Percentiles rank a stretch among this genome's conserved stretches.
phyloP scores from a whole-genome alignment of 2,329 filamentous ascomycete species.

The Ramichloridium luteum region DNA sequence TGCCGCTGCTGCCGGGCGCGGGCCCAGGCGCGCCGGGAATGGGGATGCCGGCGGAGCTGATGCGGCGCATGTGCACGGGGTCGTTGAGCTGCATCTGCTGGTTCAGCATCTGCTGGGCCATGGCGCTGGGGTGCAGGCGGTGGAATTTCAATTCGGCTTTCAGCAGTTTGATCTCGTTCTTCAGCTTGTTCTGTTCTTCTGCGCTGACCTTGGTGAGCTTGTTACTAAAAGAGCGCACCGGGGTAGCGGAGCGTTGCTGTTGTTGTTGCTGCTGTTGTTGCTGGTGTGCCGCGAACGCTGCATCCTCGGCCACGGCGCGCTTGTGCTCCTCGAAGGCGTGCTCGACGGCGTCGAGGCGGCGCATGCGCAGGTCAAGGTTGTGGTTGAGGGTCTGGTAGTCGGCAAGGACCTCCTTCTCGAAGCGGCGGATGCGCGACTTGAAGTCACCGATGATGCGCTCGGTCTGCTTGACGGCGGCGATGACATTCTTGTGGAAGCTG shows the following conservation, averaged over 20 bases:
- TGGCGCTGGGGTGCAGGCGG: conserved; percentile 26
- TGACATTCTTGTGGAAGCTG: conserved; percentile 79
- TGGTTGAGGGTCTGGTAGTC: conserved; percentile 81
- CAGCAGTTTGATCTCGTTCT: conserved; percentile 47
- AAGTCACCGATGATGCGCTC: conserved; percentile 70
- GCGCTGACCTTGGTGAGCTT: conserved; percentile 27
- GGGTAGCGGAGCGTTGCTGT: conserved; percentile 13
- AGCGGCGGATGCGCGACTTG: conserved; percentile 62
- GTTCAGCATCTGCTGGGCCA: conserved; percentile 24
- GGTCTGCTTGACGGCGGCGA: conserved; percentile 75
- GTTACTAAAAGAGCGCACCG: conserved; percentile 26
- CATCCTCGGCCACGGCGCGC: conserved; percentile 41
- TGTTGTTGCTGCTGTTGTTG: conserved; percentile 13
- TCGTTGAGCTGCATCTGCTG: conserved; percentile 15
- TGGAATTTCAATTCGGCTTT: conserved; percentile 57
- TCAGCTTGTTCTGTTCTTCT: conserved; percentile 47
- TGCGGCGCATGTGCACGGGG: background rate
- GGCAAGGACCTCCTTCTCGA: conserved; percentile 83
- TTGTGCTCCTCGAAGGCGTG: conserved; percentile 57
- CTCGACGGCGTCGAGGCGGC: conserved; percentile 81
- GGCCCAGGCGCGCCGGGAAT: conserved; percentile 14
- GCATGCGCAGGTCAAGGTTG: conserved; percentile 64
- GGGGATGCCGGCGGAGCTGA: background rate
- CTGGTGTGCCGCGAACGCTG: conserved; percentile 27
- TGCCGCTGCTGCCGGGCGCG: conserved; percentile 11